Base-by-base conservation (phyloP, 2,329 filamentous ascomycete genomes). In the Emmonsiellopsis sp. region DNA sequence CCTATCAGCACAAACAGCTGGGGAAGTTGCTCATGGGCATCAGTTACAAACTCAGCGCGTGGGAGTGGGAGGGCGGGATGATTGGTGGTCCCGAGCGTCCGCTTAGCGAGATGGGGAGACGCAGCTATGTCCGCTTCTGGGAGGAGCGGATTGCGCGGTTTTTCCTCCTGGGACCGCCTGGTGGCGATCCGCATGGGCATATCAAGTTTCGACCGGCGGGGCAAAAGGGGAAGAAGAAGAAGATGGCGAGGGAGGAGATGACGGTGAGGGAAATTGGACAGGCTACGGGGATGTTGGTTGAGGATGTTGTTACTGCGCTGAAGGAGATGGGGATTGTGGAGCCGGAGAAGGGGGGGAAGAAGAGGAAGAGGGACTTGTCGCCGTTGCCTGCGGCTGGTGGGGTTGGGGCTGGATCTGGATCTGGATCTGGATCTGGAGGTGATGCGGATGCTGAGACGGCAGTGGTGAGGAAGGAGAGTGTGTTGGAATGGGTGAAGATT, bases 81-180 rank as follows among this genome's bases (percentile, higher is more conserved):
- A 79, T 96, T 31, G 93, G 93, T 37, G 92, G 93, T 0, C 93
- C 93, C 0, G 93, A 98, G 73, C 93, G 94, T 68, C 93, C 92
- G 8, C 84, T 97, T 44, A 93, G 87, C 16, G 87, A 92, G 57
- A 79, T 95, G 47, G 92, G 92, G 1, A 81, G 82, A 61, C 86
- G 83, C 63, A 89, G 89, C 3, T 97, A 97, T 71, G 79, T 80
- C 61, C 79, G 87, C 5, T 96, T 87, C 70, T 97, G 92, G 92
- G 84, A 85, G 1, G 84, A 86, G 43, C 88, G 93, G 61, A 84
- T 96, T 57, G 85, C 85, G 5, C 78, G 89, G n/a, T 87, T 72
- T 53, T 69, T 84, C 30, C 65, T 80, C n/a, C 67, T 65, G 45
- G 64, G 61, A 9, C 59, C 68, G 34, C 58, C 62, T 50, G 34